Evolutionary conservation across 257 asterid genomes (phyloP).

Genomic region (Solanum sitiens): DNA sequence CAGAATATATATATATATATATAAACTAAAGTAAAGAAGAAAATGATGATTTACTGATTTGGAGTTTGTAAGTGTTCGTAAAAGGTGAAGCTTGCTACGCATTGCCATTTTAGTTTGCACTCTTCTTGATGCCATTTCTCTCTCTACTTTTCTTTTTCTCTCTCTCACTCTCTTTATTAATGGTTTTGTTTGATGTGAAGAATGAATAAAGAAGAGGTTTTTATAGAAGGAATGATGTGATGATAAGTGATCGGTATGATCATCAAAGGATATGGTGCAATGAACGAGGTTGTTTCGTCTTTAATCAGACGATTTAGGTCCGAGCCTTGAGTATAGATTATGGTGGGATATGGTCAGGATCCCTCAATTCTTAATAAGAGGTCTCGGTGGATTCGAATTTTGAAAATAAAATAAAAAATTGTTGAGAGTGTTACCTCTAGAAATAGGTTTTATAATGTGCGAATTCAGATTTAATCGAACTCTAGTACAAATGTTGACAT

Average conservation of each 20-base stretch:
- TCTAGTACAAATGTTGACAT: neutral
- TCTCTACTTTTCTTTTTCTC: neutral
- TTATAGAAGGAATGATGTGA: slow-evolving; percentile 15
- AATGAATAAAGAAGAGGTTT: slow-evolving; percentile 12
- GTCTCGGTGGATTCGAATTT: neutral
- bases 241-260: neutral
- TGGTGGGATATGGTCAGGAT: neutral
- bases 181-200: neutral
- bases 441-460: neutral
- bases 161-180: neutral
- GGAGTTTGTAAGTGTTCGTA: slow-evolving; percentile 49
- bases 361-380: too few species aligned
- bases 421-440: neutral
- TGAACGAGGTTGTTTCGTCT: too few species aligned
- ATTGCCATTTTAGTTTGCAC: slow-evolving; percentile 14
- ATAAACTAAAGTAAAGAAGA: neutral
- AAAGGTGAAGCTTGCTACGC: slow-evolving; percentile 45
- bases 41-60: slow-evolving; percentile 37
- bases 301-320: accelerated
- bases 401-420: neutral
- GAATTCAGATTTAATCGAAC: neutral
- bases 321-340: neutral
- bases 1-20: too few species aligned
- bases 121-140: slow-evolving; percentile 24
- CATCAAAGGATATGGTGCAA: too few species aligned